Evolutionary conservation across 2,329 filamentous ascomycete species (phyloP).

Genomic region (Colletotrichum sp.): DNA sequence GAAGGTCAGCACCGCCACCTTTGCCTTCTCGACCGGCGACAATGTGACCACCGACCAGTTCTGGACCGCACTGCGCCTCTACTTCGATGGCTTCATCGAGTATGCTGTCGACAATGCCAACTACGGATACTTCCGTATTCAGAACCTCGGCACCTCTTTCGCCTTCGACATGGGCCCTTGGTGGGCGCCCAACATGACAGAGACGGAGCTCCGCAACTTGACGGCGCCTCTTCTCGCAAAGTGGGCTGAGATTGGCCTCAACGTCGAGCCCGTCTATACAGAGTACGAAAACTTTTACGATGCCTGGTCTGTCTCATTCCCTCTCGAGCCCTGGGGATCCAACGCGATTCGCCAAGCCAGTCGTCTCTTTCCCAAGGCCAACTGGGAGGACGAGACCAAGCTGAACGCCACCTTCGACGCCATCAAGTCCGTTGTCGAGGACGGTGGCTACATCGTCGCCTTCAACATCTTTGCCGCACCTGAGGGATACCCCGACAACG

Average conservation of each 20-base stretch:
- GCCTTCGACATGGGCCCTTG: conserved; percentile 34
- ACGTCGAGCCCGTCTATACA: conserved; percentile 27
- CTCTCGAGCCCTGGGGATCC: conserved; percentile 27
- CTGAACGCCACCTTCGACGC: conserved; percentile 34
- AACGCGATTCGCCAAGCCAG: conserved; percentile 27
- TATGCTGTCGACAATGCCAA: conserved; percentile 28
- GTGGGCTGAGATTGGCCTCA: conserved; percentile 34
- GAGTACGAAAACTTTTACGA: conserved; percentile 30
- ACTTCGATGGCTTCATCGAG: conserved; percentile 29
- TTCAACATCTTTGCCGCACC: conserved; percentile 31
- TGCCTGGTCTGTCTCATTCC: conserved; percentile 31
- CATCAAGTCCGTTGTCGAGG: conserved; percentile 26
- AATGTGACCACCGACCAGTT: conserved; percentile 29
- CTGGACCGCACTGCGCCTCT: conserved; percentile 31
- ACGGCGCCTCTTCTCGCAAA: conserved; percentile 36
- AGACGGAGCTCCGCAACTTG: conserved; percentile 38
- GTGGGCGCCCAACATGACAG: conserved; percentile 30
- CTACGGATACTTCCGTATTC: conserved; percentile 29
- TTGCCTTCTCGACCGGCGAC: conserved; percentile 39
- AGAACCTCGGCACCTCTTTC: conserved; percentile 29
- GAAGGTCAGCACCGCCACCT: conserved; percentile 45
- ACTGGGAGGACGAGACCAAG: conserved; percentile 30
- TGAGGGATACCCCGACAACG: conserved; percentile 36
- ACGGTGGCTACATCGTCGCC: conserved; percentile 30
- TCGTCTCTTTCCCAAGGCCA: conserved; percentile 38